Conservation (phyloP, 2,329 filamentous ascomycete species). For the Hypoxylon sp. region DNA sequence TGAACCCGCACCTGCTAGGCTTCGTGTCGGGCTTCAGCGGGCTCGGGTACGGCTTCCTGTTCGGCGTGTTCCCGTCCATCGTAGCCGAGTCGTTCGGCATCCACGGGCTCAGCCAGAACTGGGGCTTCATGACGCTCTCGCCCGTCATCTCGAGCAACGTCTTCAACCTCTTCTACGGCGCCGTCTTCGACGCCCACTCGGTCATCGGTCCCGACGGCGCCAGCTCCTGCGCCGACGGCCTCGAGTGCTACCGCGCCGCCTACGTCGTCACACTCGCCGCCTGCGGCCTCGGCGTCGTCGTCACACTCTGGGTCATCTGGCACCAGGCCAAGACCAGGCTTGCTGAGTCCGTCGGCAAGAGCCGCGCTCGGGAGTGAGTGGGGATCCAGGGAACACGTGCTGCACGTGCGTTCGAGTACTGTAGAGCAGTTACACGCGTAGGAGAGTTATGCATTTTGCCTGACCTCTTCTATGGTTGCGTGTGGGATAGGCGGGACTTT, state of each 20-base stretch:
- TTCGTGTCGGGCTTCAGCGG: slow-evolving; percentile 85
- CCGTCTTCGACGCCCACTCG: slow-evolving; percentile 82
- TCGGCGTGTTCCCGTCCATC: slow-evolving; percentile 91
- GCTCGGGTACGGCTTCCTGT: slow-evolving; percentile 89
- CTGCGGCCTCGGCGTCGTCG: slow-evolving; percentile 71
- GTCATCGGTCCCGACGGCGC: slow-evolving; percentile 72
- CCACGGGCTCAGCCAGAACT: slow-evolving; percentile 88
- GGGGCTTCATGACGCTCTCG: slow-evolving; percentile 92
- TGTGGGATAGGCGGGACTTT: not conserved
- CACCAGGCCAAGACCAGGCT: slow-evolving; percentile 58
- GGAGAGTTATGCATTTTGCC: not conserved
- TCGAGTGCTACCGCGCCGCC: slow-evolving; percentile 81
- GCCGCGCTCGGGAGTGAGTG: slow-evolving; percentile 35
- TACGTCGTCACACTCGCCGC: slow-evolving; percentile 81
- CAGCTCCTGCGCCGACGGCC: slow-evolving; percentile 76
- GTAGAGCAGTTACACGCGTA: not conserved
- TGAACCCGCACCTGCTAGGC: slow-evolving; percentile 78
- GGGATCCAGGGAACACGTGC: not conserved
- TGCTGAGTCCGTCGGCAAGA: slow-evolving; percentile 38
- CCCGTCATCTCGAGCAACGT: slow-evolving; percentile 88
- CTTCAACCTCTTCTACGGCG: slow-evolving; percentile 91
- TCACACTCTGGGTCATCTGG: slow-evolving; percentile 75
- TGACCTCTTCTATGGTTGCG: not conserved
- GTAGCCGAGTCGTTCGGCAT: slow-evolving; percentile 92
- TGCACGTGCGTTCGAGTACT: too few species aligned